These are phyloP conservation scores for Candida peoriensis DNA, from an alignment of 805 yeast species.

Conservation along the genomic window DNA sequence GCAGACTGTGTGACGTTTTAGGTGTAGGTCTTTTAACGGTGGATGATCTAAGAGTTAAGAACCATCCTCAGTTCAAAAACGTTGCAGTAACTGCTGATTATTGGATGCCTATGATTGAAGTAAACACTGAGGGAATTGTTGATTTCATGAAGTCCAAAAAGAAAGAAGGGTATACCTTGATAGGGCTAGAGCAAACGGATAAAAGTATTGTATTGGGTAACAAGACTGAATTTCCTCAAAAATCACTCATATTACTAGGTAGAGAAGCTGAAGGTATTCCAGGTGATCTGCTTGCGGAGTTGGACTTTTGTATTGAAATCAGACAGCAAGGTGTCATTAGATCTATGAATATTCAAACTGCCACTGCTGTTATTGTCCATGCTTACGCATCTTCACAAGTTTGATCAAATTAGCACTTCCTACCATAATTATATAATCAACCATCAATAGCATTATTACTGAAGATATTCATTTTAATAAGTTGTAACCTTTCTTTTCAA, in stretches of 20 bases:
- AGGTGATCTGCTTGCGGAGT: constrained; percentile 72
- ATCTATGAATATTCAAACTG: constrained; percentile 96
- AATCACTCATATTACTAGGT: constrained; percentile 75
- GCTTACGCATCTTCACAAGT: constrained; percentile 53
- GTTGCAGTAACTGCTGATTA: constrained; percentile 93
- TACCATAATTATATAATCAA: too few species aligned
- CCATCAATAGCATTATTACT: too few species aligned
- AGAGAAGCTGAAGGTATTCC: constrained; percentile 90
- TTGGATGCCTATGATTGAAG: constrained; percentile 94
- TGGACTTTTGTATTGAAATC: constrained; percentile 85
- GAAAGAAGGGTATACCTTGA: constrained; percentile 78
- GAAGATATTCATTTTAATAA: too few species aligned
- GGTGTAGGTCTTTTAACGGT: constrained; percentile 84
- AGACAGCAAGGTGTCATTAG: constrained; percentile 89
- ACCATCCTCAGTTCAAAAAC: constrained; percentile 66
- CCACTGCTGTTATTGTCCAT: constrained; percentile 90
- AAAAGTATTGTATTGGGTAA: constrained; percentile 67
- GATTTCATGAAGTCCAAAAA: constrained; percentile 53
- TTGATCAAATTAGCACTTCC: constrained; percentile 6
- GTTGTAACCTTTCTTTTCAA: too few species aligned
- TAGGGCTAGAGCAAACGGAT: constrained; percentile 93
- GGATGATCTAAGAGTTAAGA: constrained; percentile 59
- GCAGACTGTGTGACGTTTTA: constrained; percentile 85
- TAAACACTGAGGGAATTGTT: constrained; percentile 49
- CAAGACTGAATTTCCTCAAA: constrained; percentile 68